Percentiles rank a stretch among this genome's conserved stretches.
Evolutionary conservation across 306 rosid species (phyloP).

Genomic region (Quillaja saponaria): DNA sequence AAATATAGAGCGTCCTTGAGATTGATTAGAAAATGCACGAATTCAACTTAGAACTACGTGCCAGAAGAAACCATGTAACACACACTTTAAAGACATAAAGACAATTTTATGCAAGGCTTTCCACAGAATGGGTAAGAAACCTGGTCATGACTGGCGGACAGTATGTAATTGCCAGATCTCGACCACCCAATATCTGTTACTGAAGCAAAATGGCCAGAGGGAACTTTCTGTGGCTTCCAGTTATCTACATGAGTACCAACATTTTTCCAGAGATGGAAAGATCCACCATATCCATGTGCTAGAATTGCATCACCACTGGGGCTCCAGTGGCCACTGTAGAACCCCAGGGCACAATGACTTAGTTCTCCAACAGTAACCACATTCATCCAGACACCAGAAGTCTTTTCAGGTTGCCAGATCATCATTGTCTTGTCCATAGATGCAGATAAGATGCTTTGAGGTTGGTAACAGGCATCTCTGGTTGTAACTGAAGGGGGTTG

Average conservation of each 20-base stretch:
- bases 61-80: background rate
- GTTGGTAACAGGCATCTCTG: conserved; percentile 59
- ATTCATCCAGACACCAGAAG: conserved; percentile 97
- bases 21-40: too few relatives aligned
- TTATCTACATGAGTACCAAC: conserved; percentile 71
- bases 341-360: conserved; percentile 94
- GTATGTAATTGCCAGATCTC: conserved; percentile 71
- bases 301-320: conserved; percentile 78
- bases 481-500: conserved; percentile 68
- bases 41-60: background rate
- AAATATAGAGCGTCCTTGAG: too few relatives aligned
- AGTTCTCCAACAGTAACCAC: conserved; percentile 96
- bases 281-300: conserved; percentile 98
- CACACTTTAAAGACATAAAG: background rate
- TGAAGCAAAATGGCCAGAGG: conserved; percentile 94
- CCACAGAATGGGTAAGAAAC: conserved; percentile 35
- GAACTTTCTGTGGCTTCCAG: conserved; percentile 94
- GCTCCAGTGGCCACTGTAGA: conserved; percentile 98
- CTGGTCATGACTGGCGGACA: conserved; percentile 96
- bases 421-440: conserved; percentile 99
- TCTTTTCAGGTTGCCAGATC: conserved; percentile 95
- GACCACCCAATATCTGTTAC: conserved; percentile 86
- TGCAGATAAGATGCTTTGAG: conserved; percentile 89
- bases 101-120: background rate
- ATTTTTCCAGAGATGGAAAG: conserved; percentile 94